A percentile compares a stretch with the other conserved stretches of the same genome.
These are phyloP conservation scores for Aspergillus sp. DNA, from an alignment of 2,329 filamentous ascomycete genomes.

Conservation along the genomic window DNA sequence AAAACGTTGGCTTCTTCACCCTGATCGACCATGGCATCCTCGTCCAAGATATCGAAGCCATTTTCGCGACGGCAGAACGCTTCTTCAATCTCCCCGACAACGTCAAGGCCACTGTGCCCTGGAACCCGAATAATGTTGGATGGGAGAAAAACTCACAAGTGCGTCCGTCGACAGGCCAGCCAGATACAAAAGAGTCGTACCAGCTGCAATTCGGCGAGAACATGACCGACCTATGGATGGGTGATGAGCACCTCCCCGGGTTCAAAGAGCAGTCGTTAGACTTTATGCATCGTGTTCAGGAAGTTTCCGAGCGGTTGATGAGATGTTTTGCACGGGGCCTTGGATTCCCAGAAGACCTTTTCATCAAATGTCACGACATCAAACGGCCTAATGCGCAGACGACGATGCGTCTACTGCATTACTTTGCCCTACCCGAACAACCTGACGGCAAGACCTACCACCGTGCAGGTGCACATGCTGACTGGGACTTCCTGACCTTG, in stretches of 20 bases:
- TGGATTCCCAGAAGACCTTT: slow-evolving; percentile 53
- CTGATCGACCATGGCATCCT: slow-evolving; percentile 53
- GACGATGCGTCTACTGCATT: slow-evolving; percentile 54
- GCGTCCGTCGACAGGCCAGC: slow-evolving; percentile 54
- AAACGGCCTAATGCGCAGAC: slow-evolving; percentile 49
- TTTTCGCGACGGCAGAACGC: slow-evolving; percentile 46
- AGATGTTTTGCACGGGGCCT: slow-evolving; percentile 55
- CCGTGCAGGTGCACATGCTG: slow-evolving; percentile 59
- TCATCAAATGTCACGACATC: slow-evolving; percentile 52
- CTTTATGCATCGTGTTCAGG: slow-evolving; percentile 55
- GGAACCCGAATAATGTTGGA: slow-evolving; percentile 52
- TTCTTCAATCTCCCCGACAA: slow-evolving; percentile 53
- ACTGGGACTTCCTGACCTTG: slow-evolving; percentile 60
- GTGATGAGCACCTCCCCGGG: slow-evolving; percentile 43
- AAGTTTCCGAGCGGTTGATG: slow-evolving; percentile 53
- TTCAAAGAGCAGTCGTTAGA: slow-evolving; percentile 42
- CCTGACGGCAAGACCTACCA: slow-evolving; percentile 43
- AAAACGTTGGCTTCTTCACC: slow-evolving; percentile 59
- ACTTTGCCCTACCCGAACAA: slow-evolving; percentile 44
- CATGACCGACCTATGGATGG: slow-evolving; percentile 51
- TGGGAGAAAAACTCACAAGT: slow-evolving; percentile 59
- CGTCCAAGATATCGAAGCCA: slow-evolving; percentile 44
- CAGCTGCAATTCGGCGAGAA: slow-evolving; percentile 58
- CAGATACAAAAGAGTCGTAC: slow-evolving; percentile 59
- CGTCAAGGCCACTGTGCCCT: slow-evolving; percentile 52